Conservation (phyloP, 805 yeast genomes). For the Millerozyma acaciae region DNA sequence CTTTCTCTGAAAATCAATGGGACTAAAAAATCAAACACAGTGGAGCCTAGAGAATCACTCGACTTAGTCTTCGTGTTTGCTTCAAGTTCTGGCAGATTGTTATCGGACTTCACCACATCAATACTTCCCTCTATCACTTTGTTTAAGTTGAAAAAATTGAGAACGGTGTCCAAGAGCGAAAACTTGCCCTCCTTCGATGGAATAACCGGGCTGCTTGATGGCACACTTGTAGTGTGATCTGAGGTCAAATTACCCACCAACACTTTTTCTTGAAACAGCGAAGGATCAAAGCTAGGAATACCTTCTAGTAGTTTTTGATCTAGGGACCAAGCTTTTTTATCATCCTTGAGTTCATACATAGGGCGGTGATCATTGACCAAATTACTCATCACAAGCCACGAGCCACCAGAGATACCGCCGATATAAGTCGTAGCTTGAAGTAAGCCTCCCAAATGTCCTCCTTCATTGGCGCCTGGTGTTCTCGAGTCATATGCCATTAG, state of each 20-base stretch:
- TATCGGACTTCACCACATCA: too few relatives aligned
- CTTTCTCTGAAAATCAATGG: not conserved
- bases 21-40: not conserved
- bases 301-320: constrained; percentile 52
- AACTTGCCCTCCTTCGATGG: too few relatives aligned
- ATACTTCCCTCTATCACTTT: too few relatives aligned
- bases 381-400: constrained; percentile 59
- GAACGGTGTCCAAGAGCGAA: too few relatives aligned
- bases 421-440: constrained; percentile 54
- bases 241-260: too few relatives aligned
- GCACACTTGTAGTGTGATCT: too few relatives aligned
- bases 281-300: constrained; percentile 49
- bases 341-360: constrained; percentile 17
- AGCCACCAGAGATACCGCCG: constrained; percentile 69
- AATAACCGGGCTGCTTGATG: too few relatives aligned
- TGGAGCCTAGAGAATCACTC: too few relatives aligned
- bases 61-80: too few relatives aligned
- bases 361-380: constrained; percentile 30
- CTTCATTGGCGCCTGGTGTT: constrained; percentile 26
- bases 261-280: not conserved
- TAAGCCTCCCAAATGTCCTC: constrained; percentile 43
- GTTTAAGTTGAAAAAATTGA: too few relatives aligned
- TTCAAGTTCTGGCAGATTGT: too few relatives aligned
- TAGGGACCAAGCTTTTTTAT: constrained; percentile 37
- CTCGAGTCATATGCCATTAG: constrained; percentile 49